Base-by-base conservation (phyloP, 2,329 filamentous ascomycete genomes). In the Exophiala aquamarina region DNA sequence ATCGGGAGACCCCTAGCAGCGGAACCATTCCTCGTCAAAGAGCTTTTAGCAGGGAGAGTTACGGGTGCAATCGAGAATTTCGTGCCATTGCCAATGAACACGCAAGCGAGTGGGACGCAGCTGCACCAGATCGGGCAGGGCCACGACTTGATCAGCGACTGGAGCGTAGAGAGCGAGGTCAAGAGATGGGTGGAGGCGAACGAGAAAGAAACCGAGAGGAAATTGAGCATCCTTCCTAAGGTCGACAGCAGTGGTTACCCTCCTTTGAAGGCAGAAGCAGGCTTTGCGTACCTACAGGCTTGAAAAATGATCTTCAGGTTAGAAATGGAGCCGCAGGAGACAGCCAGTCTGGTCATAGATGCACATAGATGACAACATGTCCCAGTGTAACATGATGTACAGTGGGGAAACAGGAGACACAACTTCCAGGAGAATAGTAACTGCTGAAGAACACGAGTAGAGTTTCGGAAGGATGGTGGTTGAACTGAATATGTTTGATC, bases 181-280 rank as follows among this genome's bases (percentile, higher is more conserved):
- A 52, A 55, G 47, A 44, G 47, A 37, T 55, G 54, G 54, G 38
- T 49, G 5, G 52, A 58, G 26, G 52, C 51, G 35, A 42, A 52
- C 21, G 45, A 53, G 13, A 52, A 42, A 23, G 54, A 58, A 35
- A 64, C 6, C n/a, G 45, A 9, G 44, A 54, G 23, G 51, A 63
- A 40, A 55, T 46, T 32, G 39, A 56, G 31, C 28, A 52, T 14
- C n/a, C 64, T 5, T 58, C 63, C 7, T 13, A 44, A 28, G 49
- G 55, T 18, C 58, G 65, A 67, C 63, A 67, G 66, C 63, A 65
- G 62, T 59, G 65, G 65, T 61, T 66, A 67, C 38, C 34, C 53
- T 15, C 32, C 39, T 6, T 36, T 56, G 14, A 54, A 52, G 32
- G 47, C 50, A n/a, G 45, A 54, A 26, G 37, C 40, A 45, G 54